Evolutionary conservation across 345 rosid species (phyloP), one percentile per base, ranked within the genome.

Genomic region (Arabidopsis arenosa): DNA sequence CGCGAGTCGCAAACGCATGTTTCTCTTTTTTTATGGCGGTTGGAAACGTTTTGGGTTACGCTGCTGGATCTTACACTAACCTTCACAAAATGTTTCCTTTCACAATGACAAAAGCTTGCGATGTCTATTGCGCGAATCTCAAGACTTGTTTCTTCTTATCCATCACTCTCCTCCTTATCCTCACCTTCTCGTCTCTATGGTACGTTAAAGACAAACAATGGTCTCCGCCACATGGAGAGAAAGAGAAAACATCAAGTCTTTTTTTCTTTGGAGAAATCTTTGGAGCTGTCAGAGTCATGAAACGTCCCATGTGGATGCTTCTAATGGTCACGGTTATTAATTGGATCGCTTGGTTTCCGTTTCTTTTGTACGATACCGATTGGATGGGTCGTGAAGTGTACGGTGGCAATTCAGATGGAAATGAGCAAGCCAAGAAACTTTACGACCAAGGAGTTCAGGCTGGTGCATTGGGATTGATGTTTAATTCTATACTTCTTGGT

Each of bases 331-430:
- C 97, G 10, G 79, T 81, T 1, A 74, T 93, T 6, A 93, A 91
- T 49, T 93, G 98, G 98, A 48, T 89, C 5, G 96, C 88, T 0
- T 91, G 98, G 98, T 93, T 93, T 60, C 97, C 98, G 0, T 93
- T 93, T 81, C 49, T 89, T 67, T 67, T 91, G 60, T 88, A 75
- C 66, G 93, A 90, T 74, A 93, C 98, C 0, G 98, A 93, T 44
- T 93, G 97, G 98, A 84, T 89, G 90, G 98, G 96, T 41, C 80
- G 90, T 30, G 93, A 93, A 80, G 93, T 93, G 68, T 93, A 85
- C 84, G 98, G 98, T 1, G 97, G 98, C 0, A 6, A 59, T 1
- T 78, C 88, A 0, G 56, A 56, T 1, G 90, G 95, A 5, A 14
- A 13, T 0, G 62, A 48, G 2, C 37, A 9, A 1, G 2, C 14